A percentile compares a stretch with the other conserved stretches of the same genome.
Conservation (phyloP, 495 filamentous ascomycete species). For the Podospora conica region DNA sequence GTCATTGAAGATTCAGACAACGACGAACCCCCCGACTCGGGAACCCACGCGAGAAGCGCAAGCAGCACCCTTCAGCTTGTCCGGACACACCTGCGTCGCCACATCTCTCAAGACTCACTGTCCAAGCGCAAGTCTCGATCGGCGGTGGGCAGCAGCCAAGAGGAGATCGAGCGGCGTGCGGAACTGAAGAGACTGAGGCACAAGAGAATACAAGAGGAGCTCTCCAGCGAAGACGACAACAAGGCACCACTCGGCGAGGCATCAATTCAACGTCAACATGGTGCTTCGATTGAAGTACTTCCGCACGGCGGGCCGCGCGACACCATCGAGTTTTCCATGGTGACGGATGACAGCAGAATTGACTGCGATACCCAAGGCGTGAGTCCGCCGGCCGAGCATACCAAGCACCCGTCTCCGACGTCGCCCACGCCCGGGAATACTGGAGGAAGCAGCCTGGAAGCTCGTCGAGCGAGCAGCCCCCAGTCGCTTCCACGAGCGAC, state of each 20-base stretch:
- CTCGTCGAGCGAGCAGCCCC: conserved; percentile 24
- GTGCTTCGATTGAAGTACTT: conserved; percentile 17
- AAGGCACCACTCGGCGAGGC: conserved; percentile 10
- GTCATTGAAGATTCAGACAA: conserved; percentile 40
- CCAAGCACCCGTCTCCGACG: background rate
- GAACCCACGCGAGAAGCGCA: conserved; percentile 25
- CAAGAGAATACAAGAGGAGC: conserved; percentile 47
- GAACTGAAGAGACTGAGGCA: conserved; percentile 46
- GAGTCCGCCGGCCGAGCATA: background rate
- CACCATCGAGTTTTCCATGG: conserved; percentile 37
- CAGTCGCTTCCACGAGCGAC: conserved; percentile 5
- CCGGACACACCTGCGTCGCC: conserved; percentile 38
- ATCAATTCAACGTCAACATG: conserved; percentile 10
- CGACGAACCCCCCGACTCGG: conserved; percentile 28
- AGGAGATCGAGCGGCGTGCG: conserved; percentile 44
- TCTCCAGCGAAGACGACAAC: conserved; percentile 36
- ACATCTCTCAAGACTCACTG: conserved; percentile 39
- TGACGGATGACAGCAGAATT: conserved; percentile 10
- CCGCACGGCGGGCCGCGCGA: conserved; percentile 36
- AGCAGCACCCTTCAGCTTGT: conserved; percentile 35
- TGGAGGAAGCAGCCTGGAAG: background rate
- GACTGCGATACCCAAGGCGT: background rate
- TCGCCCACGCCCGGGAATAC: conserved; percentile 7
- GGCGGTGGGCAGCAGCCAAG: conserved; percentile 40
- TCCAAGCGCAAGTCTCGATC: conserved; percentile 33